These are phyloP conservation scores for Backusella westeae DNA, from an alignment of 192 early-diverging fungal genomes.

Conservation along the genomic window DNA sequence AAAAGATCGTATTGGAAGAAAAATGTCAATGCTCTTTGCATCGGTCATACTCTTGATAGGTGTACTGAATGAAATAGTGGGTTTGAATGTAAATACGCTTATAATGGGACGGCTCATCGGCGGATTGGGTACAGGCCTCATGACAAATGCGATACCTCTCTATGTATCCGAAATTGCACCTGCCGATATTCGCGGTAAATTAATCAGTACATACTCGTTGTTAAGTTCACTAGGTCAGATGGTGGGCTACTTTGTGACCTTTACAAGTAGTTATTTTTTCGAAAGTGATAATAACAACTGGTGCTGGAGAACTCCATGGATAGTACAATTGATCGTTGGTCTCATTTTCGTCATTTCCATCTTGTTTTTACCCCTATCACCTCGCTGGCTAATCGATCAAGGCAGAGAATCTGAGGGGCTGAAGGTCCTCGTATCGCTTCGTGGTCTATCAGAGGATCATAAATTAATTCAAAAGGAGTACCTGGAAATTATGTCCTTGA, in stretches of 20 bases:
- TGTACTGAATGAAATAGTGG: constrained; percentile 36
- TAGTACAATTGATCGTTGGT: constrained; percentile 67
- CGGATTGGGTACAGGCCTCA: constrained; percentile 38
- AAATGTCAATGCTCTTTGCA: constrained; percentile 54
- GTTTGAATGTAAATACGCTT: constrained; percentile 33
- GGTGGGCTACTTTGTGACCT: constrained; percentile 57
- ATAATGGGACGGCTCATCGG: constrained; percentile 50
- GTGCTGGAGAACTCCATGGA: constrained; percentile 71
- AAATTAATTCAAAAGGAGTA: constrained; percentile 58
- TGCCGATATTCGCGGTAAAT: constrained; percentile 79
- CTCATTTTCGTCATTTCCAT: constrained; percentile 57
- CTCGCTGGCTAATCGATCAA: constrained; percentile 78
- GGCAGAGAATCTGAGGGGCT: constrained; percentile 66
- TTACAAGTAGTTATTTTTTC: constrained; percentile 28
- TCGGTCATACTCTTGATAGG: constrained; percentile 62
- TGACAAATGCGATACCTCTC: constrained; percentile 34
- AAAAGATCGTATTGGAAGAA: constrained; percentile 56
- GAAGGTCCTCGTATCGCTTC: constrained; percentile 60
- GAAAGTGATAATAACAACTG: constrained; percentile 21
- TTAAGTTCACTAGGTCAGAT: constrained; percentile 84
- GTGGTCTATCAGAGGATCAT: constrained; percentile 25
- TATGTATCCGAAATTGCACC: constrained; percentile 68
- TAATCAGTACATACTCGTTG: constrained; percentile 82
- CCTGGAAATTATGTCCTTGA: constrained; percentile 64
- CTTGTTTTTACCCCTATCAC: constrained; percentile 73